These are phyloP conservation scores for Candida silvicultrix DNA, from an alignment of 805 yeast species.

Conservation along the genomic window DNA sequence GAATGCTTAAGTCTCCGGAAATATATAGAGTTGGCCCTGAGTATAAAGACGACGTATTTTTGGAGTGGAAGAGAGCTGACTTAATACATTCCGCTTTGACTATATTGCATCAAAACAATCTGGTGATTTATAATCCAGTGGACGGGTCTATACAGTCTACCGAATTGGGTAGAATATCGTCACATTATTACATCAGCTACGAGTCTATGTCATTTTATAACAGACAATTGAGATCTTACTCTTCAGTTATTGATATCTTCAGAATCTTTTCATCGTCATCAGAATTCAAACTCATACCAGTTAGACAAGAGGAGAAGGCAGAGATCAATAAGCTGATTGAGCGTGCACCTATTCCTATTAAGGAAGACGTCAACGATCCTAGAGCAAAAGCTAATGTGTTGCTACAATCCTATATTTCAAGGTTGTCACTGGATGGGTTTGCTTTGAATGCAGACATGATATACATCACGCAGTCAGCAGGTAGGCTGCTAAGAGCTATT, in stretches of 20 bases:
- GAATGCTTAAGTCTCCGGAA: constrained; percentile 71
- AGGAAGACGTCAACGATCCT: constrained; percentile 64
- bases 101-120: constrained; percentile 46
- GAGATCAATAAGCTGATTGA: constrained; percentile 68
- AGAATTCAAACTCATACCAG: constrained; percentile 80
- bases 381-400: constrained; percentile 73
- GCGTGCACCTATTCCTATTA: constrained; percentile 80
- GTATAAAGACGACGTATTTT: constrained; percentile 41
- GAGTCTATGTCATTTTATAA: constrained; percentile 66
- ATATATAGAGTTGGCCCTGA: constrained; percentile 72
- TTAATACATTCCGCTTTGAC: constrained; percentile 72
- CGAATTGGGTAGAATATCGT: constrained; percentile 77
- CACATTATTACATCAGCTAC: constrained; percentile 78
- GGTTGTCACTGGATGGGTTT: constrained; percentile 73
- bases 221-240: constrained; percentile 54
- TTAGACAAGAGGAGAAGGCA: constrained; percentile 76
- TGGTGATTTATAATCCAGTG: constrained; percentile 50
- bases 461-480: constrained; percentile 89
- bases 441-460: constrained; percentile 92
- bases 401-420: constrained; percentile 82
- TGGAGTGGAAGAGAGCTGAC: constrained; percentile 53
- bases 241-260: constrained; percentile 67
- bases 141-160: constrained; percentile 48
- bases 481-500: constrained; percentile 80
- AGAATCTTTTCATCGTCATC: constrained; percentile 73